phyloP scores from a whole-genome alignment of 2,329 filamentous ascomycete species.

The Aspergillus transmontanensis region DNA sequence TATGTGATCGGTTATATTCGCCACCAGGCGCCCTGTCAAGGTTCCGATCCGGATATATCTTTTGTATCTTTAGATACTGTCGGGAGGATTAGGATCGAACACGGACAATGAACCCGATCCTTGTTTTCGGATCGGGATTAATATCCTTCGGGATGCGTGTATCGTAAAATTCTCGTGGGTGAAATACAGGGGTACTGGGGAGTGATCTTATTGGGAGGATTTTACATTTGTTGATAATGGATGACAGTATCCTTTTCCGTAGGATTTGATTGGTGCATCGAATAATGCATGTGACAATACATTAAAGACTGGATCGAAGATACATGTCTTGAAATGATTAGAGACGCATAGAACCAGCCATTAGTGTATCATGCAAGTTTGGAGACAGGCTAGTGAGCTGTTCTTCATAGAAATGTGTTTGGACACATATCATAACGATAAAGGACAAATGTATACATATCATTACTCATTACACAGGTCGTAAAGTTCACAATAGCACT shows the following conservation, averaged over 20 bases:
- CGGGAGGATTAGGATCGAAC: not conserved
- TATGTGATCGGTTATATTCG: not conserved
- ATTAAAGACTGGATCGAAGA: not conserved
- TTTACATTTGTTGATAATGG: not conserved
- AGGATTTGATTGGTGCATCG: not conserved
- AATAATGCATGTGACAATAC: not conserved
- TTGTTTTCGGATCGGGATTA: not conserved
- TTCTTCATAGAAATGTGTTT: not conserved
- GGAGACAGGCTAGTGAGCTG: not conserved
- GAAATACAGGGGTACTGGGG: not conserved
- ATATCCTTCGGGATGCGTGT: not conserved
- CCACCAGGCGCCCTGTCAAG: not conserved
- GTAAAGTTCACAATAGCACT: slow-evolving; percentile 34
- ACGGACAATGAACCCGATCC: not conserved
- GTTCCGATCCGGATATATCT: not conserved
- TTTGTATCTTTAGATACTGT: not conserved
- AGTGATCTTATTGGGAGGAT: not conserved
- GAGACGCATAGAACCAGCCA: not conserved
- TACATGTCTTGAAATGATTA: not conserved
- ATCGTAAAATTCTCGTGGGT: not conserved
- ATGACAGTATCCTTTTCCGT: not conserved
- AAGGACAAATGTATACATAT: not conserved
- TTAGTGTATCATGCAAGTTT: not conserved
- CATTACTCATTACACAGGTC: slow-evolving; percentile 7
- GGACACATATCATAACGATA: not conserved